Conservation (phyloP, 1,284 basidiomycete genomes). For the Ceratobasidium sp. region DNA sequence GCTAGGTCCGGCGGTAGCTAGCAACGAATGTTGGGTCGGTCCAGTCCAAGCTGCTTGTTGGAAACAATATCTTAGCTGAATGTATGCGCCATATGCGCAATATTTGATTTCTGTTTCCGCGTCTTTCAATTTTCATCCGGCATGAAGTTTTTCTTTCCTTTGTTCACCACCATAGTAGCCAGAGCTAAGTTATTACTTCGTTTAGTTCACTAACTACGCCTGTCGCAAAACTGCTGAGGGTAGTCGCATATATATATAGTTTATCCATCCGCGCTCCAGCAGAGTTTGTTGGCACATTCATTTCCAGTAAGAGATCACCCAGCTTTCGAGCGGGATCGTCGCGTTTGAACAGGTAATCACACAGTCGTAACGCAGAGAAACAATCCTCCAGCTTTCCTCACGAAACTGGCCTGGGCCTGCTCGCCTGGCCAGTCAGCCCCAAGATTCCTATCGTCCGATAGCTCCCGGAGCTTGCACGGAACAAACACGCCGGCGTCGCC, state of each 20-base stretch:
- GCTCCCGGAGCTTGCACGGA: background rate
- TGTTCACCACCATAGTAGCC: no score
- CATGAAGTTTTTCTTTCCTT: no score
- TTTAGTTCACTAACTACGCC: no score
- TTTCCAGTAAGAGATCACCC: conserved; percentile 26
- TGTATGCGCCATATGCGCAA: no score
- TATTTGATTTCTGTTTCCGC: no score
- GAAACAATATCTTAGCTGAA: no score
- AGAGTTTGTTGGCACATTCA: background rate
- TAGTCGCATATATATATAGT: conserved; percentile 49
- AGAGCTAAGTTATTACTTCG: no score
- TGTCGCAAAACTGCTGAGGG: no score
- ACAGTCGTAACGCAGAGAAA: background rate
- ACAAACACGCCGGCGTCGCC: background rate
- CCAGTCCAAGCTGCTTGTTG: conserved; percentile 49
- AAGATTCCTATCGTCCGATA: background rate
- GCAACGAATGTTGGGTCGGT: conserved; percentile 50
- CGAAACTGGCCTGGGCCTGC: background rate
- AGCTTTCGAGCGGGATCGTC: conserved; percentile 48
- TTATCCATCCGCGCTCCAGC: conserved; percentile 49
- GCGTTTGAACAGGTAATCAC: background rate
- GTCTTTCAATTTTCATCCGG: no score
- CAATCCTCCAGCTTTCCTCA: background rate
- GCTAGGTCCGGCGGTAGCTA: no score
- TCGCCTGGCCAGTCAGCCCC: background rate